Percentiles rank a stretch among this genome's conserved stretches.
Conservation (phyloP, 2,329 filamentous ascomycete species). For the Arthroderma uncinatum region DNA sequence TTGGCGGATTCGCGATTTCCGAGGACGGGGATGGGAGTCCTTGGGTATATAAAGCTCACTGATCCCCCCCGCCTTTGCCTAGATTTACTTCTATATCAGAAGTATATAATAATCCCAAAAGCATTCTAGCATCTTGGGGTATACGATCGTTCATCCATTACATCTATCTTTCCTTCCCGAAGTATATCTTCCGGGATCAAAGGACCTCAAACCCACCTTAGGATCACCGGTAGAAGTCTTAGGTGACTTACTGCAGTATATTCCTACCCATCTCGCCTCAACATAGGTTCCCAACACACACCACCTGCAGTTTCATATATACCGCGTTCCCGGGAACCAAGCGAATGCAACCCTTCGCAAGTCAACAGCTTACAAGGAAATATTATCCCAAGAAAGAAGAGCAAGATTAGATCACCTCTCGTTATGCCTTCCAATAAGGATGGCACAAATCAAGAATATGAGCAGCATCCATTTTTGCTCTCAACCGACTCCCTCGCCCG, state of each 20-base stretch:
- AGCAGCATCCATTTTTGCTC: constrained; percentile 27
- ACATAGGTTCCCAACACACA: neutral
- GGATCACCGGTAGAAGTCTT: neutral
- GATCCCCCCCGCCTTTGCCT: neutral
- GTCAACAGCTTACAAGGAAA: neutral
- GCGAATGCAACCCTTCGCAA: neutral
- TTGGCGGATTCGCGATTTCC: neutral
- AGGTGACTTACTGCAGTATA: neutral
- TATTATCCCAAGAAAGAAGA: neutral
- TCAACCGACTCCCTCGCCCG: constrained; percentile 30
- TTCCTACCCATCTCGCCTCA: neutral
- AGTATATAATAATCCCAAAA: neutral
- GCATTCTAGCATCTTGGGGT: neutral
- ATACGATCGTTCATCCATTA: neutral
- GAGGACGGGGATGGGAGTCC: neutral
- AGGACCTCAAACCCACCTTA: neutral
- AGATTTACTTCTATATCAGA: neutral
- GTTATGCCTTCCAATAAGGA: constrained; percentile 14
- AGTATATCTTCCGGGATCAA: neutral
- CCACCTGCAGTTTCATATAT: too few relatives aligned
- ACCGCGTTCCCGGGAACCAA: too few relatives aligned
- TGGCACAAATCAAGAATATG: constrained; percentile 20
- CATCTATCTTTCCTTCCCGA: neutral
- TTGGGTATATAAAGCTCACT: neutral
- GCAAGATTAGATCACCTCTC: constrained; percentile 4